Percentiles rank a stretch among this genome's conserved stretches.
Evolutionary conservation across 805 yeast species (phyloP).

Genomic region (Candida ipomoeae): DNA sequence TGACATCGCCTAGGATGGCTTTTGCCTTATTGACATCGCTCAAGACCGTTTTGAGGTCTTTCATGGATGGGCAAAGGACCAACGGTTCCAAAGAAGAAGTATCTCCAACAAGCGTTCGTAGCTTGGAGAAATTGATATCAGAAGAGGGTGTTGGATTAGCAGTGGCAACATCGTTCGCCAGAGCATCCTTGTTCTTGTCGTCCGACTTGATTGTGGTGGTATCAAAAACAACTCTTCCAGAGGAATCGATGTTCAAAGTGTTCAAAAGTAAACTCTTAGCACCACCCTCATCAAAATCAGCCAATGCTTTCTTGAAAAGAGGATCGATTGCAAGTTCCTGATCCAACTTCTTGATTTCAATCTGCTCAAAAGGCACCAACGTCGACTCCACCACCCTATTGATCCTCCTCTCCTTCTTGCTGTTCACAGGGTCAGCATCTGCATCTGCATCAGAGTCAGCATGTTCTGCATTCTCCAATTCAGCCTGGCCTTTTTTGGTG

Average conservation of each 20-base stretch:
- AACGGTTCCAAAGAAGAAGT: constrained; percentile 18
- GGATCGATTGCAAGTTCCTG: constrained; percentile 70
- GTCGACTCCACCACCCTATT: constrained; percentile 22
- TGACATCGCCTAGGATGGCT: constrained; percentile 36
- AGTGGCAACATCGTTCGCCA: constrained; percentile 1
- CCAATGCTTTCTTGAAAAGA: constrained; percentile 65
- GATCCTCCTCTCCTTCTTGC: constrained; percentile 14
- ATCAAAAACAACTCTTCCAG: constrained; percentile 62
- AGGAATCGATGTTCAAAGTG: constrained; percentile 50
- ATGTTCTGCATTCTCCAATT: constrained; percentile 23
- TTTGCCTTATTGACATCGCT: constrained; percentile 53
- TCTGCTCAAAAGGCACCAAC: constrained; percentile 38
- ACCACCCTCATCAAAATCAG: constrained; percentile 82
- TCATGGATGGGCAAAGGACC: constrained; percentile 69
- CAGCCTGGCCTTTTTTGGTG: constrained; percentile 16
- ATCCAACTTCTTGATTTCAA: constrained; percentile 54
- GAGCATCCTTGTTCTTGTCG: constrained; percentile 9
- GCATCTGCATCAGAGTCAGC: constrained; percentile 23
- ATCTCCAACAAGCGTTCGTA: constrained; percentile 22
- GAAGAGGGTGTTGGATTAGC: not conserved
- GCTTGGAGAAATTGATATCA: constrained; percentile 18
- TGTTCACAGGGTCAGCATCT: constrained; percentile 19
- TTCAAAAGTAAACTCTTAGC: constrained; percentile 66
- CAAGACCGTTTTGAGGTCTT: constrained; percentile 55
- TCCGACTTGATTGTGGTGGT: constrained; percentile 38